phyloP scores from a whole-genome alignment of 495 filamentous ascomycete genomes.

The Aspergillus bridgeri region DNA sequence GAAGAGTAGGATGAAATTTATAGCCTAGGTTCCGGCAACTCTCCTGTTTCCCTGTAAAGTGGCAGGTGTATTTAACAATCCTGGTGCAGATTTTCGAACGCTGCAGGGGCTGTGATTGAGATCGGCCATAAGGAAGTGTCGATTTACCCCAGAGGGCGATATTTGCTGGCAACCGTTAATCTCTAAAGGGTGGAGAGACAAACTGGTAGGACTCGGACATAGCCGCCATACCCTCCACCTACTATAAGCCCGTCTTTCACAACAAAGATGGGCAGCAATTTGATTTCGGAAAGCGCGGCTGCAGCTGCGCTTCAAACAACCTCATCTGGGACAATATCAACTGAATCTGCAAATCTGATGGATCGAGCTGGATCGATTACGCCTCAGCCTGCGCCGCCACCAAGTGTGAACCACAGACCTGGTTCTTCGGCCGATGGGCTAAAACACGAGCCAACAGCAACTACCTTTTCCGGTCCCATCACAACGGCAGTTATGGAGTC shows the following conservation, averaged over 20 bases:
- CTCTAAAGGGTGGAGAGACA: background rate
- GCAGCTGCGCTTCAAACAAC: background rate
- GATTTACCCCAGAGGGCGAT: background rate
- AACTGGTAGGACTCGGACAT: background rate
- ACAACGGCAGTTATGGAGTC: slow-evolving; percentile 17
- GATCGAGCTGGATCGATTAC: too few relatives aligned
- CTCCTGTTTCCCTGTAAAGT: background rate
- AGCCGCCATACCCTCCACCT: too few relatives aligned
- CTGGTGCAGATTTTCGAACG: background rate
- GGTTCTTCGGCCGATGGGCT: background rate
- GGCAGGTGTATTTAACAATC: background rate
- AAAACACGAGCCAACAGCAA: slow-evolving; percentile 4
- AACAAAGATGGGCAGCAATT: background rate
- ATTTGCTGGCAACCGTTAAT: background rate
- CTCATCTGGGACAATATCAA: background rate
- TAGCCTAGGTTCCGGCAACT: background rate
- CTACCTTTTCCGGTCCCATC: slow-evolving; percentile 7
- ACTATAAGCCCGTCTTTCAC: background rate
- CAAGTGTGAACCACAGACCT: too few relatives aligned
- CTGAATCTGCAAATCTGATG: too few relatives aligned
- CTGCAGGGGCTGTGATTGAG: too few relatives aligned
- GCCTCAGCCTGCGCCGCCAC: too few relatives aligned
- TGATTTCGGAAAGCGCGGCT: background rate
- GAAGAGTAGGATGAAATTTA: background rate
- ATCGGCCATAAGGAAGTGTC: background rate